Percentiles rank a stretch among this genome's conserved stretches.
Conservation (phyloP, 345 rosid genomes). For the Brassica nigra region DNA sequence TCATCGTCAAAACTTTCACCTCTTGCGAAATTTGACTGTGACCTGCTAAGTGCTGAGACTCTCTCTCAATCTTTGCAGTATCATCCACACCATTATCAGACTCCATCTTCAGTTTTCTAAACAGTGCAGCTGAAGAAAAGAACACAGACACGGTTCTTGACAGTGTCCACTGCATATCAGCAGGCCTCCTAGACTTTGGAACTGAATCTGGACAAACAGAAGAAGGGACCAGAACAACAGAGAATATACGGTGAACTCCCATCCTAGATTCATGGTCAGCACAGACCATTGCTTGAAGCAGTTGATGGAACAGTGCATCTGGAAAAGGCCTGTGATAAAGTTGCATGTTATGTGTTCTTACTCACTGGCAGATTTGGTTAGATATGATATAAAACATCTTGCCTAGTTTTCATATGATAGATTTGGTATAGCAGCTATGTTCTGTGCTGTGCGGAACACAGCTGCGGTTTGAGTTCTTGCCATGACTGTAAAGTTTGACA, state of each 20-base stretch:
- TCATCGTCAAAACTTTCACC: constrained; percentile 26
- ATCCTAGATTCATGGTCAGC: constrained; percentile 67
- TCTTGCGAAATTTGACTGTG: constrained; percentile 45
- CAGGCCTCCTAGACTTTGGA: constrained; percentile 43
- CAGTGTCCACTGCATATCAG: constrained; percentile 58
- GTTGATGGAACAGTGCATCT: constrained; percentile 65
- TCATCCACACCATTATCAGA: constrained; percentile 42
- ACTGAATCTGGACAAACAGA: constrained; percentile 58
- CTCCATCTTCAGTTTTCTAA: constrained; percentile 54
- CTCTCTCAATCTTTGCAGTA: constrained; percentile 37
- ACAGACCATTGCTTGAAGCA: constrained; percentile 67
- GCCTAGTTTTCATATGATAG: constrained; percentile 70
- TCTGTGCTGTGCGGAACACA: constrained; percentile 69
- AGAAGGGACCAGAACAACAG: constrained; percentile 69
- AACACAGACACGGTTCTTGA: constrained; percentile 74
- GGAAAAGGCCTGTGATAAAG: constrained; percentile 59
- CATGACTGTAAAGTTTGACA: constrained; percentile 66
- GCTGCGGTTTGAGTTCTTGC: constrained; percentile 61
- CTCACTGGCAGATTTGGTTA: neutral
- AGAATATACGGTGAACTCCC: constrained; percentile 71
- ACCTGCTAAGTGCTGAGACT: constrained; percentile 47
- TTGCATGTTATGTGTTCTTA: neutral
- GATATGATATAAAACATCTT: constrained; percentile 22
- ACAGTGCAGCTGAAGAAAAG: constrained; percentile 75
- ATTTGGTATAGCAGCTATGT: constrained; percentile 65